Base-by-base conservation (phyloP, 2,329 filamentous ascomycete species). In the Myriosclerotinia curreyana region DNA sequence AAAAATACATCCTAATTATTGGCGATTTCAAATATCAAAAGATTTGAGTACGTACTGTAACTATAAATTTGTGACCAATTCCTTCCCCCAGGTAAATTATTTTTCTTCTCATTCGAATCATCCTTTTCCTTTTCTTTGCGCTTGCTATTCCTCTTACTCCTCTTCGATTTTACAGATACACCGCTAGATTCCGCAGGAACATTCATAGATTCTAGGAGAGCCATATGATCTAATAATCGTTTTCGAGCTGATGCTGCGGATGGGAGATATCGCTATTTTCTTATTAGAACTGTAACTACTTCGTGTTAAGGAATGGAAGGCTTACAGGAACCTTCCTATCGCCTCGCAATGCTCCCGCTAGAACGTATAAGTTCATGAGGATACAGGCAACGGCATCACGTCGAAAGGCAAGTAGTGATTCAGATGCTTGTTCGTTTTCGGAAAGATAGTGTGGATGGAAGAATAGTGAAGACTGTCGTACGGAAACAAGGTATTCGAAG, bases 21-120 rank as follows among this genome's bases (percentile, higher is more conserved):
- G 25, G 22, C 25, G 17, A 20, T 25, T 17, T 20, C 11, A 31
- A 4, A 15, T 2, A 34, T 11, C n/a, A 20, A 22, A 36, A 25
- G 31, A 17, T 34, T 12, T 2, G 28, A 28, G 34, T 42, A 63
- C 61, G n/a, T 56, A 63, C 61, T 63, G 72, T 81, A 83, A 64
- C 80, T 81, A 70, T 86, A 85, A 64, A 86, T 82, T 69, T 85
- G 81, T 42, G 79, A 79, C 82, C 83, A 84, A 64, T 81, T 80
- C 68, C 77, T 77, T 20, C 70, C 78, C 58, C 56, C 66, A 20
- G 44, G 44, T 15, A 59, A 50, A 28, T 67, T 64, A 71, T 65
- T 64, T 34, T n/a, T 55, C 42, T 51, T 52, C 17, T 42, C 64
- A 38, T 54, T 64, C 54, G 20, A 56, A 28, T 60, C 11, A 17